These are phyloP conservation scores for Citrus australasica DNA, from an alignment of 345 rosid genomes.

Conservation along the genomic window DNA sequence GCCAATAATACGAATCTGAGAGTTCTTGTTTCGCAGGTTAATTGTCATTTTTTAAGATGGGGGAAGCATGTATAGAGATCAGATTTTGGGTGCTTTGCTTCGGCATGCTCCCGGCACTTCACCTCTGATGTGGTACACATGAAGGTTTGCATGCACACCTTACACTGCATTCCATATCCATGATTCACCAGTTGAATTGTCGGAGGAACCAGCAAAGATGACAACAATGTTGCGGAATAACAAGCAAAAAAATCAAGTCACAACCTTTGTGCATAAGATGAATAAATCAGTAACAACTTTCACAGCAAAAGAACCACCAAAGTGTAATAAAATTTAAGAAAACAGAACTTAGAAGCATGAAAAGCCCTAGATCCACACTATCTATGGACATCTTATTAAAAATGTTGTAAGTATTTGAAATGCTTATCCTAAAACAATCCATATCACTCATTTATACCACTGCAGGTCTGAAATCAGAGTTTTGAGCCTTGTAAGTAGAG, in stretches of 20 bases:
- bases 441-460: no score
- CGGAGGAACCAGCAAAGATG: not conserved
- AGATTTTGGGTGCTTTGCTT: conserved; percentile 40
- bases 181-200: not conserved
- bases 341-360: no score
- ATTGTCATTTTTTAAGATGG: conserved; percentile 38
- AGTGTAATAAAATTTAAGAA: no score
- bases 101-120: conserved; percentile 42
- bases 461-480: not conserved
- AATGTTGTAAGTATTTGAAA: not conserved
- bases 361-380: not conserved
- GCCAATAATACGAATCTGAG: not conserved
- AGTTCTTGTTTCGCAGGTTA: not conserved
- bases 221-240: not conserved
- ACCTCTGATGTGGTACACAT: conserved; percentile 37
- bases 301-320: not conserved
- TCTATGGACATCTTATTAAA: not conserved
- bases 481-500: not conserved
- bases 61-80: conserved; percentile 33
- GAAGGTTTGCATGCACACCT: conserved; percentile 47
- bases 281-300: not conserved
- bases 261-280: not conserved
- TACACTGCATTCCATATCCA: conserved; percentile 29
- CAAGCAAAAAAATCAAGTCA: conserved; percentile 2
- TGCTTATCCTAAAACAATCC: no score